Evolutionary conservation across 768 basidiomycete species (phyloP).

Genomic region (Rhodosporidiobolus sp.): DNA sequence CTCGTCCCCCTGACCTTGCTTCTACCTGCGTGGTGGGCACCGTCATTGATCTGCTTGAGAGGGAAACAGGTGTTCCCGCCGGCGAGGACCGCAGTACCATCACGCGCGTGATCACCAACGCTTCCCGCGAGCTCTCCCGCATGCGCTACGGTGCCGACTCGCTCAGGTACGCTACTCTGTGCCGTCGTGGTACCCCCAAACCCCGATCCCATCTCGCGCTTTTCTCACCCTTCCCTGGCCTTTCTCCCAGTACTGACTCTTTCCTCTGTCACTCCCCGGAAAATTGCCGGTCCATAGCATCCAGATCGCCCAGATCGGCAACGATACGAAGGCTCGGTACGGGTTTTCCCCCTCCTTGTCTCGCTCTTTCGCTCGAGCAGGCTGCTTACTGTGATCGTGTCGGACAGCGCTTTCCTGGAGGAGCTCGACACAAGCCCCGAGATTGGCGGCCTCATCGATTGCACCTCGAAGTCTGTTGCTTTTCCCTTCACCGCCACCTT

Average conservation of each 20-base stretch:
- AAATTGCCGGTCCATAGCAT: conserved; percentile 19
- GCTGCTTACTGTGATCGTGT: no score
- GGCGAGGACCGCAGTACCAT: conserved; percentile 24
- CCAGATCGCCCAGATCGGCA: conserved; percentile 36
- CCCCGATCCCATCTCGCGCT: no score
- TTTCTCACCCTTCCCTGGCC: no score
- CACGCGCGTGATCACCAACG: conserved; percentile 16
- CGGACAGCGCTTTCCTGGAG: conserved; percentile 48
- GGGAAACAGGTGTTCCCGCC: no score
- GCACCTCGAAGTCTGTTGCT: conserved; percentile 18
- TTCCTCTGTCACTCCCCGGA: no score
- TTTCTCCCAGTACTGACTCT: no score
- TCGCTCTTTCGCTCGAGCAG: conserved; percentile 31
- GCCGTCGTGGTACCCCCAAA: no score
- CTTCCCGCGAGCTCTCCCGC: background rate
- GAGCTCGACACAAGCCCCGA: conserved; percentile 49
- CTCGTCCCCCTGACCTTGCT: no score
- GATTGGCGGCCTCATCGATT: conserved; percentile 50
- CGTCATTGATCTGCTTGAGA: no score
- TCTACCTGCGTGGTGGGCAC: no score
- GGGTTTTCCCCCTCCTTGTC: background rate
- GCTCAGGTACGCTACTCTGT: conserved; percentile 30
- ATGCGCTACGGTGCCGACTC: conserved; percentile 46
- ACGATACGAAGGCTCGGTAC: no score
- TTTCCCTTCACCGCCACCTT: no score